Percentiles rank a stretch among this genome's conserved stretches.
These are phyloP conservation scores for Allomyces arbusculus DNA, from an alignment of 192 early-diverging fungal species.

Conservation along the genomic window DNA sequence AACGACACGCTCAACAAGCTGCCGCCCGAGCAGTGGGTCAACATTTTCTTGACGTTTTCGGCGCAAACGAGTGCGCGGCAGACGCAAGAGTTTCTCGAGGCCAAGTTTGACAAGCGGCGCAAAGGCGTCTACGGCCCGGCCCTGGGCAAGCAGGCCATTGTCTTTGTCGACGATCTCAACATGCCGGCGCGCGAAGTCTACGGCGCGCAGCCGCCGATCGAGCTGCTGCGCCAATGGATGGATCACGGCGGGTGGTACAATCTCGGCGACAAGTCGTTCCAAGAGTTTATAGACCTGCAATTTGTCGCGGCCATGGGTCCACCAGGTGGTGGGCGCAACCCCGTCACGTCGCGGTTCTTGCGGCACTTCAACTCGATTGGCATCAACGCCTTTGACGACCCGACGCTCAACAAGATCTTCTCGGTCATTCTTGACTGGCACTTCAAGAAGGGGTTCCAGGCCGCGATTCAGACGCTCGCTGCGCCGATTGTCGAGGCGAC, in stretches of 20 bases:
- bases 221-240: constrained; percentile 82
- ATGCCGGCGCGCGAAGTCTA: constrained; percentile 89
- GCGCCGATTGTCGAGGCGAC: constrained; percentile 53
- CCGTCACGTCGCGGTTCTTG: constrained; percentile 83
- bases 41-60: constrained; percentile 93
- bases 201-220: constrained; percentile 91
- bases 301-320: constrained; percentile 99
- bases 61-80: constrained; percentile 84
- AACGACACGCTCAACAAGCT: constrained; percentile 81
- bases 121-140: constrained; percentile 59
- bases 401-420: constrained; percentile 91
- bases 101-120: constrained; percentile 79
- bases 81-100: constrained; percentile 95
- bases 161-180: constrained; percentile 99
- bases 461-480: constrained; percentile 53
- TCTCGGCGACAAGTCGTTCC: constrained; percentile 73
- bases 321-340: constrained; percentile 95
- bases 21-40: constrained; percentile 88
- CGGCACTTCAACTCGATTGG: constrained; percentile 86
- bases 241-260: constrained; percentile 96
- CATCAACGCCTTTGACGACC: constrained; percentile 91
- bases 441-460: constrained; percentile 69
- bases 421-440: constrained; percentile 72
- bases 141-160: constrained; percentile 80
- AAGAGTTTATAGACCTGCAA: constrained; percentile 83